Evolutionary conservation across 805 yeast species (phyloP).

Genomic region (Nakazawaea siamensis): DNA sequence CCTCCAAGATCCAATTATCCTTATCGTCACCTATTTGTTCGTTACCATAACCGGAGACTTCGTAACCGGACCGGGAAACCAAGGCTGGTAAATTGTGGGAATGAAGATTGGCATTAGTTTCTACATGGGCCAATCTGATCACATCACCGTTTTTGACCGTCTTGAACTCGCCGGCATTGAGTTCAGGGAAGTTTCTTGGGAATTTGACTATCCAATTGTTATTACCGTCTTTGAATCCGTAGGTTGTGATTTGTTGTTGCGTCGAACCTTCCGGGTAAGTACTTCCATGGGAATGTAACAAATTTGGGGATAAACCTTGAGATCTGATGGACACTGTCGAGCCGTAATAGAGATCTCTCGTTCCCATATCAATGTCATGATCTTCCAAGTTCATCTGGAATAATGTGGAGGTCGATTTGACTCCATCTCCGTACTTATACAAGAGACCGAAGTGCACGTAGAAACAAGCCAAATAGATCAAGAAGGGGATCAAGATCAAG

Average conservation of each 20-base stretch:
- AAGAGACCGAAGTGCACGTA: constrained; percentile 73
- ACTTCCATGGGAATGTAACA: constrained; percentile 84
- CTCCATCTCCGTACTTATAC: constrained; percentile 79
- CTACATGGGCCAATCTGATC: constrained; percentile 54
- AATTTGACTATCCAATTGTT: constrained; percentile 58
- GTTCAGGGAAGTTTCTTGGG: constrained; percentile 22
- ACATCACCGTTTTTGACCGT: constrained; percentile 49
- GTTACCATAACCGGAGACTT: constrained; percentile 71
- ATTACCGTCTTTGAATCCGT: constrained; percentile 81
- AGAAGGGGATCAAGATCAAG: constrained; percentile 63
- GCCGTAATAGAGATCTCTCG: constrained; percentile 59
- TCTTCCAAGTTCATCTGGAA: constrained; percentile 74
- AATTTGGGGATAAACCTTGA: constrained; percentile 64
- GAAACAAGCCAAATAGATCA: constrained; percentile 66
- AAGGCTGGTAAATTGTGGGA: constrained; percentile 64
- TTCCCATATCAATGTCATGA: constrained; percentile 49
- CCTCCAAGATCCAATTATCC: constrained; percentile 73
- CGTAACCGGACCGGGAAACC: constrained; percentile 42
- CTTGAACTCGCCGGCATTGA: constrained; percentile 36
- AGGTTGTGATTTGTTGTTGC: constrained; percentile 93
- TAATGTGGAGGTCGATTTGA: constrained; percentile 56
- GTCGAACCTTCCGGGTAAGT: constrained; percentile 84
- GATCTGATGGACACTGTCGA: constrained; percentile 54
- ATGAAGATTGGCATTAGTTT: constrained; percentile 61
- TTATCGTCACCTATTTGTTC: constrained; percentile 56